These are phyloP conservation scores for Mucor circinelloides DNA, from an alignment of 371 early-diverging fungal genomes.

Conservation along the genomic window DNA sequence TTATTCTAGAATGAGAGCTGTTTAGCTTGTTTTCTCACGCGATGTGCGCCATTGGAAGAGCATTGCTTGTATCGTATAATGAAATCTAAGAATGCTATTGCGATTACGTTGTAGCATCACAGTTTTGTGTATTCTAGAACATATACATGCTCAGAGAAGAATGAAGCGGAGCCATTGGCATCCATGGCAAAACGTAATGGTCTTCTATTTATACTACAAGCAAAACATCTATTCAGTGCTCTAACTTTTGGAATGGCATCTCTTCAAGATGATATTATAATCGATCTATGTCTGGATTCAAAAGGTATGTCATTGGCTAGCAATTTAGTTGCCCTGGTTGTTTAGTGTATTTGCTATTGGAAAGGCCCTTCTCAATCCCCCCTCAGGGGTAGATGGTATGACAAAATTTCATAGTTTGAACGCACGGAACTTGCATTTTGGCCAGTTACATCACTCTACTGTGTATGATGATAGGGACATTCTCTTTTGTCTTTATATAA, in stretches of 20 bases:
- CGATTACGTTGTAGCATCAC: too few relatives aligned
- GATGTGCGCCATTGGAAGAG: too few relatives aligned
- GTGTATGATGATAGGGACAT: not conserved
- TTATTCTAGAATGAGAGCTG: not conserved
- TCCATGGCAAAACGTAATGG: too few relatives aligned
- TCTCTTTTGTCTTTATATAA: not conserved
- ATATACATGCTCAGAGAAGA: too few relatives aligned
- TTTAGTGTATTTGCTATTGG: not conserved
- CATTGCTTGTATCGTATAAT: too few relatives aligned
- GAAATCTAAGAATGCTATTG: too few relatives aligned
- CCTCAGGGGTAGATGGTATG: not conserved
- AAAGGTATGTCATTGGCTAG: not conserved
- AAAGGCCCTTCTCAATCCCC: not conserved
- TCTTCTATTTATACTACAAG: too few relatives aligned
- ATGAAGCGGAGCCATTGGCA: too few relatives aligned
- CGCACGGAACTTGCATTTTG: not conserved
- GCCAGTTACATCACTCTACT: not conserved
- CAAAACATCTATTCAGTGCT: too few relatives aligned
- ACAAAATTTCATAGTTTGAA: not conserved
- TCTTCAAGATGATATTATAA: not conserved
- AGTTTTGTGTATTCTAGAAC: too few relatives aligned
- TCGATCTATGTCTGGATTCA: too few relatives aligned
- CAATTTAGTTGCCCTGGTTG: not conserved
- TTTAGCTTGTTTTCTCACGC: too few relatives aligned
- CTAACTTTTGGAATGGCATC: not conserved